Conservation (phyloP, 441 rosid species). For the Iberis amara region DNA sequence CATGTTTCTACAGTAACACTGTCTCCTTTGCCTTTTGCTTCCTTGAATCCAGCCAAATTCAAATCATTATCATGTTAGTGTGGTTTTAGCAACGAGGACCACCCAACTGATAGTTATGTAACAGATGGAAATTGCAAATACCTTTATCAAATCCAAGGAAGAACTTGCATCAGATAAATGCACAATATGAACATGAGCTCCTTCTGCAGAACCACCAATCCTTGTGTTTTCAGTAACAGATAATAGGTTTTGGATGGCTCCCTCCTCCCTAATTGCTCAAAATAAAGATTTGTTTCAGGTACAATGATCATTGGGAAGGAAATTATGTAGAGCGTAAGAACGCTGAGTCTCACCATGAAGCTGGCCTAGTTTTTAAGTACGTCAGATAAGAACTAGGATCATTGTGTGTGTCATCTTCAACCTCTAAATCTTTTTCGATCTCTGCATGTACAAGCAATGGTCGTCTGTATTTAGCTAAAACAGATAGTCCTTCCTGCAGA, state of each 20-base stretch:
- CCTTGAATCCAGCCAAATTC: slow-evolving; percentile 36
- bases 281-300: slow-evolving; percentile 11
- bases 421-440: slow-evolving; percentile 43
- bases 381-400: slow-evolving; percentile 69
- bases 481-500: slow-evolving; percentile 72
- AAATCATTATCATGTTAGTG: not conserved
- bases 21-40: slow-evolving; percentile 72
- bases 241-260: slow-evolving; percentile 70
- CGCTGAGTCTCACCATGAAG: slow-evolving; percentile 53
- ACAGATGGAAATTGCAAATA: slow-evolving; percentile 14
- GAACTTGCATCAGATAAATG: slow-evolving; percentile 80
- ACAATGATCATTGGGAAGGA: not conserved
- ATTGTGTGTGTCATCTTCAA: slow-evolving; percentile 33
- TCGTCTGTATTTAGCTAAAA: slow-evolving; percentile 71
- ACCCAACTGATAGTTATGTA: not conserved
- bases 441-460: slow-evolving; percentile 97
- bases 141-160: slow-evolving; percentile 80
- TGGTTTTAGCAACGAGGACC: not conserved
- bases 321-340: not conserved
- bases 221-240: slow-evolving; percentile 63
- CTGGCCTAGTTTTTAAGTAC: slow-evolving; percentile 75
- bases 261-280: slow-evolving; percentile 67
- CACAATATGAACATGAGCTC: slow-evolving; percentile 94
- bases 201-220: slow-evolving; percentile 69
- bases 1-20: slow-evolving; percentile 89